Base-by-base conservation (phyloP, 176 grass and related monocot species). In the Carex myosuroides region DNA sequence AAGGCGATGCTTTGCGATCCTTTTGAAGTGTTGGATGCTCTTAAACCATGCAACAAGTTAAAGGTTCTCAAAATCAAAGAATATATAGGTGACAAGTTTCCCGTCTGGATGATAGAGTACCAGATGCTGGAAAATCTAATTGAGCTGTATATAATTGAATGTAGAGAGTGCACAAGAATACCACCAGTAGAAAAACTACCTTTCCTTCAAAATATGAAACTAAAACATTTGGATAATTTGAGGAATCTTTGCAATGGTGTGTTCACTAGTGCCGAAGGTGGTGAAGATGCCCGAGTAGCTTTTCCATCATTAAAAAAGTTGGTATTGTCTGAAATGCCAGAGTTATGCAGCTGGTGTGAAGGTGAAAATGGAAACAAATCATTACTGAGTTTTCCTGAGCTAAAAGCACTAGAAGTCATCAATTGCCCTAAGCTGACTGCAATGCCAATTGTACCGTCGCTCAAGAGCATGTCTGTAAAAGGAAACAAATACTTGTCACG, bases 131-230 rank as follows among this genome's bases (percentile, higher is more conserved):
- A 87, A 64, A 69, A 77, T 64, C 33, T 87, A 1, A 60, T 64
- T 5, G 53, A 84, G 41, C 5, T 87, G 24, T 1, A 3, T 59
- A 14, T 87, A 12, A 11, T 18, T 18, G 0, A 9, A 1, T 84
- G 80, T 58, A 32, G 3, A 39, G 20, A 65, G 2, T 77, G 48
- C 53, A 81, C 30, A 3, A 48, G 37, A 21, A 35, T 88, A 61
- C 81, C 86, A 22, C 12, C 86, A 30, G 41, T 88, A 63, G 82
- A 69, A 69, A 30, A 84, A 1, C 44, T 88, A 9, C 64, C 68
- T 30, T 88, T 60, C 2, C 86, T 88, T 18, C 29, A 57, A 14
- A 35, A 21, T 50, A 13, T 87, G 0, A 0, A 3, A 39, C 58
- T 87, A 52, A 3, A 41, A 4, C 13, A 54, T 46, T 71, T 44